Evolutionary conservation across 495 filamentous ascomycete genomes (phyloP).

Genomic region (Lichenothelia convexa): DNA sequence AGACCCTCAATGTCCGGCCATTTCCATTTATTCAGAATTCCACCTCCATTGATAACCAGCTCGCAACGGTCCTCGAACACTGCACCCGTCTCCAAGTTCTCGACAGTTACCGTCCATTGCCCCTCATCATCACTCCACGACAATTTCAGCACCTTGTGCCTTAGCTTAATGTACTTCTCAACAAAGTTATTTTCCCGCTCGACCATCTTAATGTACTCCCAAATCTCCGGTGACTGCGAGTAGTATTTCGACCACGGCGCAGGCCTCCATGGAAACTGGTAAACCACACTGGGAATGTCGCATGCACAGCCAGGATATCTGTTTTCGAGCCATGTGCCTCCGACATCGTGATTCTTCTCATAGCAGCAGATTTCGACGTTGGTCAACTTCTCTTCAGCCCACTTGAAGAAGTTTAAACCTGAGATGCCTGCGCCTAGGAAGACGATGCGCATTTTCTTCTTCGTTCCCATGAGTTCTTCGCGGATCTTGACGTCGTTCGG

Average conservation of each 20-base stretch:
- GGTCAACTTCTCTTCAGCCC: constrained; percentile 19
- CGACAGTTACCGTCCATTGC: constrained; percentile 17
- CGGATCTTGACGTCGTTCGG: too few relatives aligned
- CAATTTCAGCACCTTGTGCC: constrained; percentile 16
- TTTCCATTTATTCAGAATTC: constrained; percentile 24
- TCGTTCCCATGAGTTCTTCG: constrained; percentile 21
- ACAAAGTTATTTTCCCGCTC: constrained; percentile 24
- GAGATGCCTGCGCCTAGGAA: constrained; percentile 26
- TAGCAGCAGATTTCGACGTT: constrained; percentile 24
- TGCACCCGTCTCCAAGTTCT: constrained; percentile 13
- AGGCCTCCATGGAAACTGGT: constrained; percentile 23
- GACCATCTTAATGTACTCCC: constrained; percentile 26
- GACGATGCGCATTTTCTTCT: constrained; percentile 20
- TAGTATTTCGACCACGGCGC: constrained; percentile 27
- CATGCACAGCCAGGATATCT: constrained; percentile 20
- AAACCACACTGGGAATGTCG: constrained; percentile 22
- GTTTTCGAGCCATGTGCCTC: constrained; percentile 27
- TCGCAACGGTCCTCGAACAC: constrained; percentile 19
- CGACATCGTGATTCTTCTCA: constrained; percentile 29
- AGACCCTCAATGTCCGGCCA: constrained; percentile 20
- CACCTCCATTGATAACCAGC: constrained; percentile 23
- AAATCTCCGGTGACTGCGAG: constrained; percentile 22
- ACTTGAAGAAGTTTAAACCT: constrained; percentile 23
- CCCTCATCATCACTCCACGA: constrained; percentile 17
- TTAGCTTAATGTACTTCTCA: constrained; percentile 20